Evolutionary conservation across 306 rosid species (phyloP).

Genomic region (Casuarina equisetifolia): DNA sequence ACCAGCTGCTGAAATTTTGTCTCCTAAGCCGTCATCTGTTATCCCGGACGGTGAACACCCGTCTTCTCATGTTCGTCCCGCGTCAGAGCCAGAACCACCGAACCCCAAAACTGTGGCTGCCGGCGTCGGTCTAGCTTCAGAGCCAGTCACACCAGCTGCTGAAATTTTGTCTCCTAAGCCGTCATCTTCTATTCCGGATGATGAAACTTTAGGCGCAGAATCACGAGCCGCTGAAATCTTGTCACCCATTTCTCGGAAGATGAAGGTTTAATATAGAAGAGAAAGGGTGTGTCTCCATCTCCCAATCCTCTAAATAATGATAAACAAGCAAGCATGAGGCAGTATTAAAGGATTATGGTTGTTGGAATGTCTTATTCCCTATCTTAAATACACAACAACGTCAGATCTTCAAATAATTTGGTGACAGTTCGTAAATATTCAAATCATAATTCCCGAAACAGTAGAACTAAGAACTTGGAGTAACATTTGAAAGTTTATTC

Average conservation of each 20-base stretch:
- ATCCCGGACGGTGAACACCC: too few species aligned
- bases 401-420: background rate
- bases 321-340: background rate
- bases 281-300: background rate
- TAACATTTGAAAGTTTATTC: too few species aligned
- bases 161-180: background rate
- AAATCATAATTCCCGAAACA: background rate
- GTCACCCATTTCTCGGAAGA: background rate
- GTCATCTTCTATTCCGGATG: background rate
- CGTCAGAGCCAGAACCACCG: too few species aligned
- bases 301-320: background rate
- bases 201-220: background rate
- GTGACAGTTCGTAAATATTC: background rate
- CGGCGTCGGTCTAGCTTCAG: too few species aligned
- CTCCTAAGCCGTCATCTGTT: too few species aligned
- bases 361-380: background rate
- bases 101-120: too few species aligned
- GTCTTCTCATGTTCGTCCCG: too few species aligned
- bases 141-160: background rate
- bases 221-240: too few species aligned
- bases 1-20: too few species aligned
- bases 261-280: background rate
- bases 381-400: background rate
- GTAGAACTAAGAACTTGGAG: too few species aligned
- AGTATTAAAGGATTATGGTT: background rate